phyloP scores from a whole-genome alignment of 176 grass and related monocot species.

The Cocos nucifera region DNA sequence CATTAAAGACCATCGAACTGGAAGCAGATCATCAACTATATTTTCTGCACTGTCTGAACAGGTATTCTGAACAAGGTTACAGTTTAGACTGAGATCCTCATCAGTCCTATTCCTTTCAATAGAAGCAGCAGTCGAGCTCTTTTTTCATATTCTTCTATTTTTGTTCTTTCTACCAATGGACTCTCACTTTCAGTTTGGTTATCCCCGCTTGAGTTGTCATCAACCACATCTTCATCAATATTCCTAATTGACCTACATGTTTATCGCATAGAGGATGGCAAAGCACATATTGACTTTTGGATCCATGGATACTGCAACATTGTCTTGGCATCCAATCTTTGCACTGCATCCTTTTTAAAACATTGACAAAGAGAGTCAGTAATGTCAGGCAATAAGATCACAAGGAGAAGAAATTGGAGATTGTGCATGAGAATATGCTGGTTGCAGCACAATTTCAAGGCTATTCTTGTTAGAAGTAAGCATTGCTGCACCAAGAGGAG shows the following conservation, averaged over 20 bases:
- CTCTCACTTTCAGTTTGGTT: slow-evolving; percentile 31
- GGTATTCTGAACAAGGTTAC: slow-evolving; percentile 29
- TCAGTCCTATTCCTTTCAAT: slow-evolving; percentile 18
- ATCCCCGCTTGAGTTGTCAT: slow-evolving; percentile 39
- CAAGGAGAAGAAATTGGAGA: slow-evolving; percentile 67
- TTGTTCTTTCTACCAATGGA: slow-evolving; percentile 29
- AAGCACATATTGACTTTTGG: slow-evolving; percentile 70
- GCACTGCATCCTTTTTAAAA: slow-evolving; percentile 95
- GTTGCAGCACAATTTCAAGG: slow-evolving; percentile 60
- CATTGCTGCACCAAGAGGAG: slow-evolving; percentile 41
- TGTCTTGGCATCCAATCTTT: slow-evolving; percentile 93
- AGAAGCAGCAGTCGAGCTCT: slow-evolving; percentile 31
- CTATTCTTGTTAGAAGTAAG: slow-evolving; percentile 38
- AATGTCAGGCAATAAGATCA: slow-evolving; percentile 76
- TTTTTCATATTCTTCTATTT: slow-evolving; percentile 41
- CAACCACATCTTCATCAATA: slow-evolving; percentile 40
- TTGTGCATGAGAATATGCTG: slow-evolving; percentile 51
- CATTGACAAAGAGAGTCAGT: slow-evolving; percentile 94
- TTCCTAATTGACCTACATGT: slow-evolving; percentile 46
- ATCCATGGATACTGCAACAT: slow-evolving; percentile 89
- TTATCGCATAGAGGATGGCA: slow-evolving; percentile 56
- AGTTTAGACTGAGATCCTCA: slow-evolving; percentile 16
- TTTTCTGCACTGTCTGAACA: slow-evolving; percentile 34
- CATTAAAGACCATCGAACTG: neutral
- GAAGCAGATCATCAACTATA: slow-evolving; percentile 33